A percentile compares a stretch with the other conserved stretches of the same genome.
Conservation (phyloP, 306 rosid species). For the Quercus variabilis region DNA sequence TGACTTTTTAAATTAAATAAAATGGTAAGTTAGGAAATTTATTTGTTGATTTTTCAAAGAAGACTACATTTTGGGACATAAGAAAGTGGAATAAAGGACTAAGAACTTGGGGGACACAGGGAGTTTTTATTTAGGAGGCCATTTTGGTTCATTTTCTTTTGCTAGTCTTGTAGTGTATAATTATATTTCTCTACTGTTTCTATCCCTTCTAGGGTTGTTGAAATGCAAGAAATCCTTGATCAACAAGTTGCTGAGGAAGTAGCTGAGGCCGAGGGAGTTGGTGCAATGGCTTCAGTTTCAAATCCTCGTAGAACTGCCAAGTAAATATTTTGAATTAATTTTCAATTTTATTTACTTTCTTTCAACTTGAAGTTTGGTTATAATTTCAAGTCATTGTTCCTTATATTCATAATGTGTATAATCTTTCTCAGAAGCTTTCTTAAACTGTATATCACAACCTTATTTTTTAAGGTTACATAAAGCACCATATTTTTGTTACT, state of each 20-base stretch:
- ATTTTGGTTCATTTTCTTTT: conserved; percentile 10
- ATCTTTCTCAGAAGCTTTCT: not conserved
- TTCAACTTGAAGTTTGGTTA: conserved; percentile 11
- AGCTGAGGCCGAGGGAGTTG: conserved; percentile 95
- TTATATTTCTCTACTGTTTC: conserved; percentile 7
- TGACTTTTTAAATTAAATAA: no score
- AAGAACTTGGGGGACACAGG: no score
- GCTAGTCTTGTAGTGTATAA: conserved; percentile 2
- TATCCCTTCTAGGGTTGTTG: conserved; percentile 68
- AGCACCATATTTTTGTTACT: not conserved
- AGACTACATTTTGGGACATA: no score
- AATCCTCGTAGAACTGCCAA: conserved; percentile 63
- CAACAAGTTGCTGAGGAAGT: conserved; percentile 97
- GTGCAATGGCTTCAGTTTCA: conserved; percentile 63
- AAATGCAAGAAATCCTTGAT: conserved; percentile 97
- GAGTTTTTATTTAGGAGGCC: not conserved
- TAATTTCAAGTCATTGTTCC: conserved; percentile 8
- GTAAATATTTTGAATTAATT: conserved; percentile 45
- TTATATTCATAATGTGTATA: not conserved
- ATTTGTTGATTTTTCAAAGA: no score
- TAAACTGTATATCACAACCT: not conserved
- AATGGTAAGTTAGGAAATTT: no score
- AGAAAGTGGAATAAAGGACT: no score
- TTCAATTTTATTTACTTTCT: conserved; percentile 3
- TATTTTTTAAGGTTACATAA: not conserved